phyloP scores from a whole-genome alignment of 345 rosid genomes.

The Orychophragmus violaceus region DNA sequence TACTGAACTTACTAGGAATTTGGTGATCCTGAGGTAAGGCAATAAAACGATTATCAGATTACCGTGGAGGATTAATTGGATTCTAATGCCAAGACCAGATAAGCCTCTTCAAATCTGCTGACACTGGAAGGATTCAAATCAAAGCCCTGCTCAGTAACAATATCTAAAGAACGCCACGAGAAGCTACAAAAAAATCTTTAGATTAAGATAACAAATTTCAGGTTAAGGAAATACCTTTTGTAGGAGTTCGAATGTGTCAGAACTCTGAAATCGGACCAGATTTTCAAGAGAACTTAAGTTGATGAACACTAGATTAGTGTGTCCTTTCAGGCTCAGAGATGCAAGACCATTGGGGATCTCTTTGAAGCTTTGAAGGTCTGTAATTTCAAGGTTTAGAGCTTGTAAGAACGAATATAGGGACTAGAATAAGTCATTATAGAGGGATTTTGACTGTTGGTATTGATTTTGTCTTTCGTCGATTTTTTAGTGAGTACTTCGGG shows the following conservation, averaged over 20 bases:
- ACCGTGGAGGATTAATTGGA: background rate
- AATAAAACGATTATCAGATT: background rate
- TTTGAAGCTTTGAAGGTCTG: background rate
- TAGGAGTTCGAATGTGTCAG: background rate
- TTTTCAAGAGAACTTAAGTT: background rate
- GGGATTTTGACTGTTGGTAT: too few species aligned
- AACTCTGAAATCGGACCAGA: background rate
- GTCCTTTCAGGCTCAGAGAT: background rate
- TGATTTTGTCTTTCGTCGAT: background rate
- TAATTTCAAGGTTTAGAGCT: background rate
- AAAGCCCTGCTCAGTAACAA: background rate
- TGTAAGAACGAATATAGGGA: background rate
- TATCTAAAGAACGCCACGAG: background rate
- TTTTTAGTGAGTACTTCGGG: too few species aligned
- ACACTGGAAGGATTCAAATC: background rate
- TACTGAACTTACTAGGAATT: too few species aligned
- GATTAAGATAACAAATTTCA: background rate
- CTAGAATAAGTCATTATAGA: too few species aligned
- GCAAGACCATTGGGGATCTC: background rate
- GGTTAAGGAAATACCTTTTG: background rate
- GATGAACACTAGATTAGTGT: constrained; percentile 5
- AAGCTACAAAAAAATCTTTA: background rate
- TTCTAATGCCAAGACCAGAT: background rate
- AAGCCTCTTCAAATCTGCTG: background rate
- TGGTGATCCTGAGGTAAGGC: too few species aligned